Percentiles rank a stretch among this genome's conserved stretches.
These are phyloP conservation scores for Fusarium ramigenum DNA, from an alignment of 2,329 filamentous ascomycete species.

Conservation along the genomic window DNA sequence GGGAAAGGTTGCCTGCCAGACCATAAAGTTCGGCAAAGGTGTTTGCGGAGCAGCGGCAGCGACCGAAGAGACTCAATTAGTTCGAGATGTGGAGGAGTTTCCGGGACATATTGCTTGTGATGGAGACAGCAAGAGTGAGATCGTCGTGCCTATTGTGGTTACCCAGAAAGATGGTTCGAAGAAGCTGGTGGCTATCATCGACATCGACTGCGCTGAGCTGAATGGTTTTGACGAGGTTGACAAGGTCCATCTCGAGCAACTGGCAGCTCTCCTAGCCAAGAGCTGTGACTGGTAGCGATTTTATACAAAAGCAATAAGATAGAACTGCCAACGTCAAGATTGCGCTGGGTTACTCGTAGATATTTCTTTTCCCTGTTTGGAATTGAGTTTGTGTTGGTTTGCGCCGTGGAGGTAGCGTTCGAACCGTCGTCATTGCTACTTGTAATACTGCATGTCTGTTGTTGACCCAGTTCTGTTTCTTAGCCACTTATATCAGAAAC, in stretches of 20 bases:
- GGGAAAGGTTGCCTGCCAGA: conserved; percentile 82
- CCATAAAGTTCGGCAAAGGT: conserved; percentile 75
- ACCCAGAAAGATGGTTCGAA: conserved; percentile 42
- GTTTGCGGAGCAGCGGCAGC: conserved; percentile 79
- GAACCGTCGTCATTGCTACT: conserved; percentile 4
- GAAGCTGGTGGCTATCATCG: conserved; percentile 77
- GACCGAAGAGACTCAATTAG: conserved; percentile 69
- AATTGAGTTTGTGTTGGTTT: neutral
- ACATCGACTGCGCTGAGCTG: conserved; percentile 76
- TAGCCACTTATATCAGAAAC: conserved; percentile 27
- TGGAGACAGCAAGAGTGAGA: conserved; percentile 77
- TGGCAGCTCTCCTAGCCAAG: conserved; percentile 67
- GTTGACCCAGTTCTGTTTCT: neutral
- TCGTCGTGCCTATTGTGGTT: conserved; percentile 77
- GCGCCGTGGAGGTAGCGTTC: neutral
- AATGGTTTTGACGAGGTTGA: conserved; percentile 77
- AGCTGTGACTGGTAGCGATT: conserved; percentile 71
- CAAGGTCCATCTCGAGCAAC: conserved; percentile 69
- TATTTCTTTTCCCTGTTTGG: neutral
- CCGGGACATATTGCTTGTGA: conserved; percentile 87
- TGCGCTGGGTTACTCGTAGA: neutral
- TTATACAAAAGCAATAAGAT: neutral
- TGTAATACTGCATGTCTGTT: too few species aligned
- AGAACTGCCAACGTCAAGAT: neutral
- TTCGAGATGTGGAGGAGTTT: conserved; percentile 76